These are phyloP conservation scores for Brassica juncea DNA, from an alignment of 345 rosid species.

Conservation along the genomic window DNA sequence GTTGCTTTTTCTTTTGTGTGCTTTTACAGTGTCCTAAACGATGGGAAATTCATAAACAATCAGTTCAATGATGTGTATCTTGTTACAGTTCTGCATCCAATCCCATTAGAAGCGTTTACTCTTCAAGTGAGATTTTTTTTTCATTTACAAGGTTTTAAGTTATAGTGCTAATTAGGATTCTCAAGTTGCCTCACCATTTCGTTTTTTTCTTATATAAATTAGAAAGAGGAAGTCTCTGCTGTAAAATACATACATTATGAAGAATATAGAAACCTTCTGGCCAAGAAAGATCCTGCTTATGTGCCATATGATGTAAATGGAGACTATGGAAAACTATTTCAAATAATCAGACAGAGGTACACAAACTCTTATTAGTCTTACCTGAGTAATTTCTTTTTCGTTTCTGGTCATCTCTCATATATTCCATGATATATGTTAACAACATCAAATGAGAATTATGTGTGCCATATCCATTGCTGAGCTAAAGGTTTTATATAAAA, in stretches of 20 bases:
- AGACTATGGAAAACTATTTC: constrained; percentile 69
- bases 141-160: neutral
- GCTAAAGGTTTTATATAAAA: constrained; percentile 4
- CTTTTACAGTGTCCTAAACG: constrained; percentile 65
- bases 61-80: constrained; percentile 86
- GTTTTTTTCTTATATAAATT: constrained; percentile 2
- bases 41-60: constrained; percentile 81
- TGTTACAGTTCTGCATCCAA: constrained; percentile 74
- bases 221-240: constrained; percentile 90
- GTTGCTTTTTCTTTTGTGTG: constrained; percentile 8
- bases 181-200: constrained; percentile 12
- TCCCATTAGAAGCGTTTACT: constrained; percentile 85
- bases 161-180: neutral
- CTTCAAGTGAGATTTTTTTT: constrained; percentile 67
- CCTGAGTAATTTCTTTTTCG: neutral
- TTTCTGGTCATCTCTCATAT: neutral
- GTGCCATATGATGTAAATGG: constrained; percentile 78
- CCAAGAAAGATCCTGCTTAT: constrained; percentile 69
- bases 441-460: neutral
- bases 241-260: constrained; percentile 68
- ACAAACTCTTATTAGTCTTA: neutral
- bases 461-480: neutral
- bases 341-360: constrained; percentile 67
- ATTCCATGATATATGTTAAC: neutral
- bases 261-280: constrained; percentile 63